Evolutionary conservation across 106 monocot species (phyloP), one percentile per base, ranked within the genome.

Genomic region (Alisma plantagoaquatica): DNA sequence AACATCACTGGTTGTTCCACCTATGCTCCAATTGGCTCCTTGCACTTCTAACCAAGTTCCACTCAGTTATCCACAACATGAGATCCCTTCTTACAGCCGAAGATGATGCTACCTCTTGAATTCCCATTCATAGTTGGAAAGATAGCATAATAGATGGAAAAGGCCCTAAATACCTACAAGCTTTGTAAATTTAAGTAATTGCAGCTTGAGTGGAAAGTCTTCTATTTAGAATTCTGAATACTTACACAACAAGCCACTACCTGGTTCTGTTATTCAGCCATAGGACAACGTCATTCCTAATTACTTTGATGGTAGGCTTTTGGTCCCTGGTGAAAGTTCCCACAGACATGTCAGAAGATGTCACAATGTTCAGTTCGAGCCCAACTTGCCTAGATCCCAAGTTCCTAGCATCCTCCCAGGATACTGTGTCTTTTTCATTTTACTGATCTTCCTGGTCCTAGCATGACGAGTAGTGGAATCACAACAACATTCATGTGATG

Each of bases 71-170:
- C 1, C 32, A 18, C 29, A 53, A 29, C 35, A n/a, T n/a, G n/a
- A n/a, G n/a, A n/a, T n/a, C n/a, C n/a, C 35, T 38, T 30, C 17
- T 26, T 30, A 27, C 17, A 27, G 50, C 9, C 24, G n/a, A n/a
- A n/a, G n/a, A n/a, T n/a, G n/a, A n/a, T n/a, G n/a, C n/a, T n/a
- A n/a, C n/a, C n/a, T n/a, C n/a, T n/a, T n/a, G n/a, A n/a, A n/a
- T n/a, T n/a, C n/a, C n/a, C n/a, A n/a, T n/a, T n/a, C n/a, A n/a
- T n/a, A n/a, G n/a, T n/a, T n/a, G n/a, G n/a, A n/a, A n/a, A n/a
- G n/a, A n/a, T n/a, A n/a, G n/a, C n/a, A n/a, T 46, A 31, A 46
- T 58, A 90, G 75, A 50, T 64, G 84, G 47, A 90, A 80, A 53
- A 63, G 20, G 20, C 74, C 60, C 2, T 49, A 33, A 14, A 31